Percentiles rank a stretch among this genome's conserved stretches.
These are phyloP conservation scores for Xylaria sp. DNA, from an alignment of 2,329 filamentous ascomycete genomes.

Conservation along the genomic window DNA sequence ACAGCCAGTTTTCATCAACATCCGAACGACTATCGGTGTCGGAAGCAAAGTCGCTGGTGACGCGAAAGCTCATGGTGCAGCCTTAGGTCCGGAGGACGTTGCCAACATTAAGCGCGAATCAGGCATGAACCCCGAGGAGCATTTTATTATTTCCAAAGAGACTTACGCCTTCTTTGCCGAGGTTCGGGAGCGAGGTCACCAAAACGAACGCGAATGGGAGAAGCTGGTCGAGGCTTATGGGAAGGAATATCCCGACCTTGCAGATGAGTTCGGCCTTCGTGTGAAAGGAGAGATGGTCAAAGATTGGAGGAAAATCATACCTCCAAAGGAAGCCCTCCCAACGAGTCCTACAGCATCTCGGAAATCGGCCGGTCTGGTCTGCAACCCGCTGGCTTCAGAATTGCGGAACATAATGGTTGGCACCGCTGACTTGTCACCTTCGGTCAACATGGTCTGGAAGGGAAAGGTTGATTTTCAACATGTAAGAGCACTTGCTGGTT, in stretches of 20 bases:
- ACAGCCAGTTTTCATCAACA: slow-evolving; percentile 67
- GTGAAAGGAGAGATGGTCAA: slow-evolving; percentile 59
- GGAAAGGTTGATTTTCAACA: slow-evolving; percentile 63
- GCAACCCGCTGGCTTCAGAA: slow-evolving; percentile 59
- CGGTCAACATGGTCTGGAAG: slow-evolving; percentile 62
- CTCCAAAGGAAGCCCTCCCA: slow-evolving; percentile 53
- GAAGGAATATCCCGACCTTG: slow-evolving; percentile 43
- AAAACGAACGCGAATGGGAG: slow-evolving; percentile 61
- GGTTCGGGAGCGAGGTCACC: slow-evolving; percentile 57
- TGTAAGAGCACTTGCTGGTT: slow-evolving; percentile 9
- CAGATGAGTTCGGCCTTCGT: slow-evolving; percentile 58
- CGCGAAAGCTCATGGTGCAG: slow-evolving; percentile 57
- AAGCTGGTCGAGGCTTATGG: slow-evolving; percentile 56
- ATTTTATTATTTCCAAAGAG: slow-evolving; percentile 56
- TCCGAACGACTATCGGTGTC: slow-evolving; percentile 66
- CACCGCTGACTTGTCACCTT: slow-evolving; percentile 60
- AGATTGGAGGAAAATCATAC: slow-evolving; percentile 49
- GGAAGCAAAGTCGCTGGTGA: slow-evolving; percentile 59
- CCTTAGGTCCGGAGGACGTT: slow-evolving; percentile 55
- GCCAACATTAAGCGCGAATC: slow-evolving; percentile 63
- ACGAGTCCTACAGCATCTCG: slow-evolving; percentile 62
- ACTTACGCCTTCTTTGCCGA: slow-evolving; percentile 65
- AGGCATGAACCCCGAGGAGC: slow-evolving; percentile 58
- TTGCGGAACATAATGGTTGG: slow-evolving; percentile 56
- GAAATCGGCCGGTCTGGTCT: slow-evolving; percentile 58